Evolutionary conservation across 306 rosid genomes (phyloP).

Genomic region (Betula pendula): DNA sequence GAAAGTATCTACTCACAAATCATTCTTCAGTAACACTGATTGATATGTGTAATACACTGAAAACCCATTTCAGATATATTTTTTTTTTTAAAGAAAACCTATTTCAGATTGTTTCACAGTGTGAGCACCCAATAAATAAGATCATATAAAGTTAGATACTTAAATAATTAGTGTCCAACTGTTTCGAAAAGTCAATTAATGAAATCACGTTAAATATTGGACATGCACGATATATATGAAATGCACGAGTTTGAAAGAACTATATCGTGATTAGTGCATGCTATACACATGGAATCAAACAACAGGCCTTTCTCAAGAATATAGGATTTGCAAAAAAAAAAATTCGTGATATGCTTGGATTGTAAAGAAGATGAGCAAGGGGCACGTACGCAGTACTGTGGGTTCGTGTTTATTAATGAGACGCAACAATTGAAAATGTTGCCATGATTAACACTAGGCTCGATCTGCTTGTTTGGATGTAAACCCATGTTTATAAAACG

Average conservation of each 20-base stretch:
- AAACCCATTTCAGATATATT: constrained; percentile 26
- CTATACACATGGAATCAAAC: constrained; percentile 17
- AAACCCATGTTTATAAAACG: no score
- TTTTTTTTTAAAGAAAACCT: no score
- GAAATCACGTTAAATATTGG: constrained; percentile 13
- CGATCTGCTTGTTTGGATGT: no score
- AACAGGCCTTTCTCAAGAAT: constrained; percentile 3
- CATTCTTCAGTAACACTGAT: constrained; percentile 14
- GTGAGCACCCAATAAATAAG: constrained; percentile 36
- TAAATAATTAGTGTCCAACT: constrained; percentile 27
- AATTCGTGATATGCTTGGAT: background rate
- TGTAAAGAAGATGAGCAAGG: constrained; percentile 9
- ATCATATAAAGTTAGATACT: constrained; percentile 8
- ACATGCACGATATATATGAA: background rate
- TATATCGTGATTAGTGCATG: background rate
- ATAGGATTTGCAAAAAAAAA: no score
- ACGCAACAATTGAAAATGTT: constrained; percentile 1
- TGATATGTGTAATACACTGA: constrained; percentile 23
- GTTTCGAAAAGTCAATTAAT: constrained; percentile 30
- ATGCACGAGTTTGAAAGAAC: constrained; percentile 8
- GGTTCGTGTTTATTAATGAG: constrained; percentile 1
- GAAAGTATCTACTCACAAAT: constrained; percentile 18
- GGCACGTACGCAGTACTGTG: constrained; percentile 19
- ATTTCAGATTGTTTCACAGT: constrained; percentile 30
- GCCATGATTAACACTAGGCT: constrained; percentile 7